Conservation (phyloP, 176 grass and related monocot genomes). For the Rhipidocladum racemiflorum region DNA sequence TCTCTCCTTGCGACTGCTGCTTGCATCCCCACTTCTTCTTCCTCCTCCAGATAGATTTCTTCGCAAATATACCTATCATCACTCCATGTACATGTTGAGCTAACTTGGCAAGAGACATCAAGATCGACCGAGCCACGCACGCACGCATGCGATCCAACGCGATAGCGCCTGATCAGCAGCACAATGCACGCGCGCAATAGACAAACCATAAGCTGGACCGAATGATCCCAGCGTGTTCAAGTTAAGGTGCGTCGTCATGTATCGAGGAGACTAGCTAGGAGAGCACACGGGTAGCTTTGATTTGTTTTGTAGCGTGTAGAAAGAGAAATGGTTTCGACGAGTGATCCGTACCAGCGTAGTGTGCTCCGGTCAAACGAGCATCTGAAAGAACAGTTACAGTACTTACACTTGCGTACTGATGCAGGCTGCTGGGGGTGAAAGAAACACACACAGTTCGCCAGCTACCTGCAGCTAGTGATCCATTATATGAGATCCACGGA, state of each 20-base stretch:
- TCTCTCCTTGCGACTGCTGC: too few relatives aligned
- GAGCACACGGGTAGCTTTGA: too few relatives aligned
- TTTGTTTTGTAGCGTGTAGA: too few relatives aligned
- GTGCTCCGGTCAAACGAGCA: not conserved
- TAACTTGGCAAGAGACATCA: not conserved
- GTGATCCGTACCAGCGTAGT: not conserved
- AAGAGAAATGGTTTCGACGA: not conserved
- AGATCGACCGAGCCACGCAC: not conserved
- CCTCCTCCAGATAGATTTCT: not conserved
- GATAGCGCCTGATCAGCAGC: not conserved
- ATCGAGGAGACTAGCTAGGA: too few relatives aligned
- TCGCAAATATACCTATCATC: not conserved
- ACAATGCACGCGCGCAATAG: not conserved
- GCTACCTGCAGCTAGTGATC: too few relatives aligned
- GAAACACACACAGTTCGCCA: too few relatives aligned
- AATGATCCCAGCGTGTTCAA: too few relatives aligned
- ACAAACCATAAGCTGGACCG: not conserved
- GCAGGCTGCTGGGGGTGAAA: not conserved
- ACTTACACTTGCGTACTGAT: not conserved
- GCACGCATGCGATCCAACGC: not conserved
- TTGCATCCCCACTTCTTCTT: too few relatives aligned
- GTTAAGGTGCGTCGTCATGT: too few relatives aligned
- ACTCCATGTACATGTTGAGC: not conserved
- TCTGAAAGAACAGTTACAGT: not conserved
- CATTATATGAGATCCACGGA: too few relatives aligned